phyloP scores from a whole-genome alignment of 2,329 filamentous ascomycete species.

The Purpureocillium takamizusanense region DNA sequence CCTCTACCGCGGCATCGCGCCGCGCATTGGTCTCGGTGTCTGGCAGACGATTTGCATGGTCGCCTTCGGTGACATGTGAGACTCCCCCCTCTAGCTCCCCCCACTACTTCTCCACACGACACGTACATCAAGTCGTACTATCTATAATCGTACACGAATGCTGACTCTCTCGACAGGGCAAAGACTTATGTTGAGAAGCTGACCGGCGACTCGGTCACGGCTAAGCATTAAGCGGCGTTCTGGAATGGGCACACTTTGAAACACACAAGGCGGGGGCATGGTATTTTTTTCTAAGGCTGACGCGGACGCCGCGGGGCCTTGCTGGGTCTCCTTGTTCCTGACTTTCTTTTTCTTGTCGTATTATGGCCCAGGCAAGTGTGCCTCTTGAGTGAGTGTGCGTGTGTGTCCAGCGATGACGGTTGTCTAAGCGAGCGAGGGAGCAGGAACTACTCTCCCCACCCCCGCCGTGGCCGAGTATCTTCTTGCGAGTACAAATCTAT shows the following conservation, averaged over 20 bases:
- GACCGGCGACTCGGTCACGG: conserved; percentile 54
- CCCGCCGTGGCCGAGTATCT: too few species aligned
- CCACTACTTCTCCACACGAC: not conserved
- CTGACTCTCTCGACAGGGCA: conserved; percentile 38
- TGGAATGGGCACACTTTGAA: not conserved
- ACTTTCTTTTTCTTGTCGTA: too few species aligned
- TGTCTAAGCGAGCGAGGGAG: too few species aligned
- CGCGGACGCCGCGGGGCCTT: too few species aligned
- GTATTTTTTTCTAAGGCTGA: too few species aligned
- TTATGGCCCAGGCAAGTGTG: too few species aligned
- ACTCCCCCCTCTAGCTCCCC: conserved; percentile 16
- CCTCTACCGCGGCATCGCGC: conserved; percentile 90
- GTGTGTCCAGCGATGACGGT: too few species aligned
- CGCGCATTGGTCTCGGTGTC: conserved; percentile 87
- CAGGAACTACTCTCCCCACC: too few species aligned
- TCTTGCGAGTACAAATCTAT: too few species aligned
- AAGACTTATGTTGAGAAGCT: conserved; percentile 59
- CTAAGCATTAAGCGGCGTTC: conserved; percentile 53
- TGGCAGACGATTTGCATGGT: conserved; percentile 99
- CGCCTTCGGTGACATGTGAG: conserved; percentile 93
- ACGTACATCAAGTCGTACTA: conserved; percentile 5
- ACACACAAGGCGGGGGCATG: not conserved
- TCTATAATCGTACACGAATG: too few species aligned
- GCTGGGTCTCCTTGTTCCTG: too few species aligned
- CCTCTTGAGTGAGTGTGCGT: too few species aligned